Base-by-base conservation (phyloP, 345 rosid genomes). In the Iberis pinnata region DNA sequence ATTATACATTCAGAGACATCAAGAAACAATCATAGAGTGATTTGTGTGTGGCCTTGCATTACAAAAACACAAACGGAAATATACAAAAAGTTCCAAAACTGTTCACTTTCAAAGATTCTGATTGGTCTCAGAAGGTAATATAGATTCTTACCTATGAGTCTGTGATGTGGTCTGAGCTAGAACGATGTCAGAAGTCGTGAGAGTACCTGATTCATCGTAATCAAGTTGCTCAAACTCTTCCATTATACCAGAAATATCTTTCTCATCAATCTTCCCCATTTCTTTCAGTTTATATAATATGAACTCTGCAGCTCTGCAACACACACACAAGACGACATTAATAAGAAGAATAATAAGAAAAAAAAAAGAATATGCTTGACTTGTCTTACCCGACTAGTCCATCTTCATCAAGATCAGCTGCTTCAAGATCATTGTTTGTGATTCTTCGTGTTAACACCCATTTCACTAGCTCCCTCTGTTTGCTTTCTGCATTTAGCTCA, bases 211-310 rank as follows among this genome's bases (percentile, higher is more conserved):
- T 7, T 50, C 56, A 58, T 82, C 84, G 19, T 63, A 73, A 53
- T 80, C 84, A 27, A 77, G 82, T 8, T 77, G 75, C 66, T 86
- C 76, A 47, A 83, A 75, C 73, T 80, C 88, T 41, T 80, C 70
- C 78, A 80, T 49, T 47, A 76, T 57, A 5, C 42, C 52, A 7
- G 68, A 18, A 33, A 83, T 66, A 22, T 83, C 88, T 40, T 83
- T 80, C 69, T 77, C 71, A 60, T 54, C 78, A 18, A 86, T 76
- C 78, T 83, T 83, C 25, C 82, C 88, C 82, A 76, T 80, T 72
- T 86, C 90, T 70, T 79, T 80, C 8, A 83, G 90, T 76, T 83
- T 83, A 36, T 73, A 76, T 13, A 79, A 4, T 6, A 77, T 18
- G 50, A 79, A 81, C 67, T 79, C 93, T 4, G 80, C 75, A 55